A percentile compares a stretch with the other conserved stretches of the same genome.
phyloP scores from a whole-genome alignment of 305 asterid species.

The Fraxinus paxiana region DNA sequence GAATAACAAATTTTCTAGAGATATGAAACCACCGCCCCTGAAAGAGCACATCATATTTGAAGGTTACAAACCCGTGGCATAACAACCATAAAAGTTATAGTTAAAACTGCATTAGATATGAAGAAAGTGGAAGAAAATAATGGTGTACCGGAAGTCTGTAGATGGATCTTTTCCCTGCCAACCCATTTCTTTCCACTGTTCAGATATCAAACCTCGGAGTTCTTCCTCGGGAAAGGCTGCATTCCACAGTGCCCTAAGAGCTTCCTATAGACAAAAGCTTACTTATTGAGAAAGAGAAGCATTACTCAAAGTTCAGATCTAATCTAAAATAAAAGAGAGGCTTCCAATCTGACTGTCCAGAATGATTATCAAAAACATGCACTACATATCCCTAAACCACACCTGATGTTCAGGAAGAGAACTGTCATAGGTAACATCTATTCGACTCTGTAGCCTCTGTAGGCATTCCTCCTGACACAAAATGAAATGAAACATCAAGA shows the following conservation, averaged over 20 bases:
- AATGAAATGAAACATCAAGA: conserved; percentile 27
- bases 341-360: background rate
- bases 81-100: background rate
- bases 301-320: conserved; percentile 12
- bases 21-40: conserved; percentile 98
- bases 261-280: conserved; percentile 50
- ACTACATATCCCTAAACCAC: conserved; percentile 23
- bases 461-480: conserved; percentile 83
- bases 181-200: conserved; percentile 99
- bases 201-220: conserved; percentile 75
- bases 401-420: conserved; percentile 87
- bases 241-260: conserved; percentile 77
- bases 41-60: conserved; percentile 22
- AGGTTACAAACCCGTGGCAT: conserved; percentile 8
- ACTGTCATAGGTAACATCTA: conserved; percentile 77
- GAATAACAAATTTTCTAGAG: conserved; percentile 88
- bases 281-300: conserved; percentile 20
- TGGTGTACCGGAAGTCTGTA: conserved; percentile 83
- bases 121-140: conserved; percentile 16
- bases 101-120: conserved; percentile 23
- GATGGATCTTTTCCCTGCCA: conserved; percentile 99
- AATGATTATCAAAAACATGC: background rate
- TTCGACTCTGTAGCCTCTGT: conserved; percentile 72
- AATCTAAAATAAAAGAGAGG: conserved; percentile 6
- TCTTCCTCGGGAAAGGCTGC: conserved; percentile 89